Evolutionary conservation across 441 rosid genomes (phyloP).

Genomic region (Erysimum pusillum): DNA sequence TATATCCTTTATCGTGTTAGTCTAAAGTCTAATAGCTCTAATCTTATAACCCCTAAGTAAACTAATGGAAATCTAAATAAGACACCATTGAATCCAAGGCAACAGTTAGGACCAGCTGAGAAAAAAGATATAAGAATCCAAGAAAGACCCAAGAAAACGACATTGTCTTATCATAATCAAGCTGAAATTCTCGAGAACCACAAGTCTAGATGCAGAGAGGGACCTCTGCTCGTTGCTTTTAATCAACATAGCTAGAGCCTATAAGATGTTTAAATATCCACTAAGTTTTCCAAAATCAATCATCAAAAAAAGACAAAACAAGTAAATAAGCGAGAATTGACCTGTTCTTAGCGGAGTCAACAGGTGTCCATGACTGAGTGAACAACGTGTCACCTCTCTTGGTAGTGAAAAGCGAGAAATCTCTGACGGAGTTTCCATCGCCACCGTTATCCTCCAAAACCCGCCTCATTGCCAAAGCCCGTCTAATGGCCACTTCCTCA

Average conservation of each 20-base stretch:
- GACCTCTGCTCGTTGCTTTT: slow-evolving; percentile 23
- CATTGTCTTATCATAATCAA: not conserved
- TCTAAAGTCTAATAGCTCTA: slow-evolving; percentile 13
- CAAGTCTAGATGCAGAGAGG: slow-evolving; percentile 37
- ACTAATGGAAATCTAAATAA: slow-evolving; percentile 5
- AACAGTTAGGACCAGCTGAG: slow-evolving; percentile 47
- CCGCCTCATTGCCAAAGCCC: slow-evolving; percentile 57
- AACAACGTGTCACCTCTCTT: slow-evolving; percentile 73
- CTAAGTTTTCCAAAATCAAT: no score
- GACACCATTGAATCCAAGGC: slow-evolving; percentile 6
- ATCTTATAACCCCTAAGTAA: not conserved
- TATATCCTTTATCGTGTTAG: not conserved
- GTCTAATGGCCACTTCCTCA: slow-evolving; percentile 68
- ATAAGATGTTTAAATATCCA: slow-evolving; percentile 7
- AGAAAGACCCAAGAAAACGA: not conserved
- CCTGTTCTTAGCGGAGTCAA: slow-evolving; percentile 58
- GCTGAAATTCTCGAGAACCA: slow-evolving; percentile 34
- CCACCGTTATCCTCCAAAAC: slow-evolving; percentile 66
- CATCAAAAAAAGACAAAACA: slow-evolving; percentile 27
- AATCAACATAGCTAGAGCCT: slow-evolving; percentile 22
- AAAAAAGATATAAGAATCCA: slow-evolving; percentile 2
- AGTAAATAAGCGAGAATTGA: slow-evolving; percentile 34
- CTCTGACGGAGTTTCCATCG: slow-evolving; percentile 56
- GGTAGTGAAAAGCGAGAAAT: slow-evolving; percentile 58
- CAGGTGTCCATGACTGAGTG: slow-evolving; percentile 82